These are phyloP conservation scores for Apiotrichum laibachii DNA, from an alignment of 1,284 basidiomycete species.

Conservation along the genomic window DNA sequence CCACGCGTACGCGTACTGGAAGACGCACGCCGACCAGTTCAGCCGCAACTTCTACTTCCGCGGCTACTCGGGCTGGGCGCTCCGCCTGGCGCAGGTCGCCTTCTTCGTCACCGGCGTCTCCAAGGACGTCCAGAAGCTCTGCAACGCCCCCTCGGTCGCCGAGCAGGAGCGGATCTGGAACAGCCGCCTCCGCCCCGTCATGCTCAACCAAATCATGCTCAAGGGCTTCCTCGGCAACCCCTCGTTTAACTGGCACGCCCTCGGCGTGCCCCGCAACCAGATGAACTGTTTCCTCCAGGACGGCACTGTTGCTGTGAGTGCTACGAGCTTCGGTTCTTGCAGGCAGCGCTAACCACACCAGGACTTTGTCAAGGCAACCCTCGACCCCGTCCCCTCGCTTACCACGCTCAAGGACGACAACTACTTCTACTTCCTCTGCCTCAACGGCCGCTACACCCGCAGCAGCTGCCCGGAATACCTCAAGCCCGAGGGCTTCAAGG, in stretches of 20 bases:
- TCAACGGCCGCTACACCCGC: constrained; percentile 65
- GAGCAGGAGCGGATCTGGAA: constrained; percentile 70
- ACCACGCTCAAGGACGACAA: constrained; percentile 60
- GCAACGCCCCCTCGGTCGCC: constrained; percentile 58
- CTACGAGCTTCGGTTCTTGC: no score
- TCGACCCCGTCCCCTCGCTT: constrained; percentile 62
- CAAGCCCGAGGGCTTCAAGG: constrained; percentile 64
- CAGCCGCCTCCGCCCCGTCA: constrained; percentile 60
- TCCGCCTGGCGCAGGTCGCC: constrained; percentile 64
- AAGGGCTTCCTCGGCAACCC: constrained; percentile 61
- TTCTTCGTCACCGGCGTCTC: constrained; percentile 63
- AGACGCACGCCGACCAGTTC: constrained; percentile 64
- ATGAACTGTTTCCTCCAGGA: constrained; percentile 66
- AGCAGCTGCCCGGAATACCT: constrained; percentile 72
- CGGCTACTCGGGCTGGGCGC: constrained; percentile 70
- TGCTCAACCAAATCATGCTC: constrained; percentile 66
- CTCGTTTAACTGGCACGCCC: constrained; percentile 75
- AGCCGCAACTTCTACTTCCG: constrained; percentile 67
- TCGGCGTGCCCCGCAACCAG: constrained; percentile 76
- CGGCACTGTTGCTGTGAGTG: constrained; percentile 56
- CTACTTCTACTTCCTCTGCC: constrained; percentile 68
- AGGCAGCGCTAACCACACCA: neutral
- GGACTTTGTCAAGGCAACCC: constrained; percentile 62
- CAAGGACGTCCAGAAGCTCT: constrained; percentile 61
- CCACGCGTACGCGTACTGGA: constrained; percentile 60